Percentiles rank a stretch among this genome's conserved stretches.
These are phyloP conservation scores for Vachellia pachyceras DNA, from an alignment of 306 rosid species.

Conservation along the genomic window DNA sequence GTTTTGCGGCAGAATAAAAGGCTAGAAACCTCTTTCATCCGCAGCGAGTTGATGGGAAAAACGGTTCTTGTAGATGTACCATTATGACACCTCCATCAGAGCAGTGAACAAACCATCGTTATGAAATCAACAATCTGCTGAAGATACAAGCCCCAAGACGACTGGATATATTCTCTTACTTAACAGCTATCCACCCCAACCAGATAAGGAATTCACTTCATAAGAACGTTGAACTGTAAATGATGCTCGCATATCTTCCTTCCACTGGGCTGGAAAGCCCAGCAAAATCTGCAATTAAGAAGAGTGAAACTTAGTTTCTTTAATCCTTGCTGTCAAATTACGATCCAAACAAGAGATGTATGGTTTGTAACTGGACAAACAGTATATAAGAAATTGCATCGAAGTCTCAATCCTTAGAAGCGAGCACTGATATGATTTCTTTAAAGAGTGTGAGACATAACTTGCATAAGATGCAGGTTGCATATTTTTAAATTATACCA, in stretches of 20 bases:
- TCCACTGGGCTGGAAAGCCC: constrained; percentile 60
- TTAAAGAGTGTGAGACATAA: not conserved
- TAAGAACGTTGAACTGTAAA: constrained; percentile 54
- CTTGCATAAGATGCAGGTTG: not conserved
- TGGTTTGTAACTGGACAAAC: too few species aligned
- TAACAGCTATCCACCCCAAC: constrained; percentile 72
- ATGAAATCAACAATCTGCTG: constrained; percentile 61
- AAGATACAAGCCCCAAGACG: constrained; percentile 55
- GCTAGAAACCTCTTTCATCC: constrained; percentile 44
- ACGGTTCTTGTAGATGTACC: constrained; percentile 47
- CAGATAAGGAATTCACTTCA: constrained; percentile 73
- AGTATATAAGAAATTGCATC: not conserved
- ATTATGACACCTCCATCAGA: constrained; percentile 52
- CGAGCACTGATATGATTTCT: not conserved
- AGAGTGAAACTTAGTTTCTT: not conserved
- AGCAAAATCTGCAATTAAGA: constrained; percentile 52
- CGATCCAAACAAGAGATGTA: not conserved
- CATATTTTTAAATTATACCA: not conserved
- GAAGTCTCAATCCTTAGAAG: not conserved
- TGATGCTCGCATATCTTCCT: constrained; percentile 52
- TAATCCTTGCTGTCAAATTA: not conserved
- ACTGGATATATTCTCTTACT: constrained; percentile 50
- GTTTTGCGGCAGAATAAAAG: constrained; percentile 43
- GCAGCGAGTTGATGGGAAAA: constrained; percentile 44
- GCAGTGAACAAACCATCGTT: constrained; percentile 55